Base-by-base conservation (phyloP, 225 moss, liverwort and hornwort genomes). In the Climacium dendroides region DNA sequence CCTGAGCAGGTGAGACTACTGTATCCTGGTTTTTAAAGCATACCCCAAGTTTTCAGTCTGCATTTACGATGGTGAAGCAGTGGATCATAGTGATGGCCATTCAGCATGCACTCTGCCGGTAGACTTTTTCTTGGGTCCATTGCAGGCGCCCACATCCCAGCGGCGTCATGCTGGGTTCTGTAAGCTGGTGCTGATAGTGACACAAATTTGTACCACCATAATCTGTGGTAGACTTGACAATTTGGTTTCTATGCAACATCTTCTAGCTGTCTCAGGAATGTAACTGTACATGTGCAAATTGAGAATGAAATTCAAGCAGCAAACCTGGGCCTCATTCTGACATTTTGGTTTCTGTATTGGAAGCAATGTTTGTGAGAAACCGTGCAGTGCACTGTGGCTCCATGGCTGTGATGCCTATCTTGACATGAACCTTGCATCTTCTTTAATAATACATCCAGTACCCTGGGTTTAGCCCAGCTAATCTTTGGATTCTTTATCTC, bases 21-120 rank as follows among this genome's bases (percentile, higher is more conserved):
- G 71, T 61, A 53, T 72, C 87, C 50, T 71, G 69, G 29, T 23
- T 76, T 69, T 55, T 5, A 17, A 76, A 76, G 82, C 87, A 60
- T 61, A 82, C 82, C 89, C 85, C 74, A 89, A 85, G 89, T 90
- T 89, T 92, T 89, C 86, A 82, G 90, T 89, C 87, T 90, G 83
- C 89, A 75, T 88, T 69, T 61, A 83, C 45, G 62, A 75, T 61
- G 41, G 74, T 79, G 83, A 76, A 88, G 79, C 83, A 88, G 83
- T 86, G 69, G 82, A 54, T 85, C 41, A 52, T 60, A 64, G 37
- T 73, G 34, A 57, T 84, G 79, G 80, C 80, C 79, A 83, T 86
- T 53, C 14, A 47, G 89, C 79, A 24, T 57, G 50, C 70, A 86
- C 78, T 87, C 78, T 84, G 76, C 53, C 63, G 52, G 80, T 82